Evolutionary conservation across 2,329 filamentous ascomycete genomes (phyloP).

Genomic region (Plectosphaerella sp.): DNA sequence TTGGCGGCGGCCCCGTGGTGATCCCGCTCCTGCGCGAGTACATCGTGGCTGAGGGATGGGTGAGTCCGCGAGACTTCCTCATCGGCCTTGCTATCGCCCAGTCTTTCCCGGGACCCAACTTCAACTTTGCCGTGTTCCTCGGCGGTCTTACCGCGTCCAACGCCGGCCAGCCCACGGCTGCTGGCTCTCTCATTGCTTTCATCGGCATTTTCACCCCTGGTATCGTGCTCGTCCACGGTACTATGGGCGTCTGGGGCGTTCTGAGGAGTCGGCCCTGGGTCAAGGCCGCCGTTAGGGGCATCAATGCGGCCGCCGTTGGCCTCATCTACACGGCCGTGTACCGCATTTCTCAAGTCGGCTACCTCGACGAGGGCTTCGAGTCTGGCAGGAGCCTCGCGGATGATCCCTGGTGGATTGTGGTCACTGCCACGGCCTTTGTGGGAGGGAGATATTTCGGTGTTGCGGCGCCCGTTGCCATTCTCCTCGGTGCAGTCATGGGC

Average conservation of each 20-base stretch:
- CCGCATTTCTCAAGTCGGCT: constrained; percentile 51
- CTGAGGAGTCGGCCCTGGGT: constrained; percentile 37
- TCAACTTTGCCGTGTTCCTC: constrained; percentile 50
- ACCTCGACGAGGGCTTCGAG: constrained; percentile 36
- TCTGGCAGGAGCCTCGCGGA: constrained; percentile 42
- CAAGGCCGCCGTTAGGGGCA: constrained; percentile 38
- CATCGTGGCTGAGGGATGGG: constrained; percentile 66
- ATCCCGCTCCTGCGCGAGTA: constrained; percentile 59
- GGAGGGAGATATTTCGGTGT: constrained; percentile 26
- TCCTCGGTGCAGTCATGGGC: constrained; percentile 27
- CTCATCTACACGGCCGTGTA: constrained; percentile 56
- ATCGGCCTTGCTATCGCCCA: constrained; percentile 70
- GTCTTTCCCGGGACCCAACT: constrained; percentile 52
- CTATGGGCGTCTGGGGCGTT: constrained; percentile 50
- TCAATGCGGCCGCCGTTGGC: constrained; percentile 53
- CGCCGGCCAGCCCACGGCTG: constrained; percentile 25
- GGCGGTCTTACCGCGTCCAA: constrained; percentile 43
- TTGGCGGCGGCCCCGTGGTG: constrained; percentile 61
- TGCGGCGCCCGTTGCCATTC: constrained; percentile 24
- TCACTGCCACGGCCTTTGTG: constrained; percentile 35
- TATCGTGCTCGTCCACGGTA: constrained; percentile 42
- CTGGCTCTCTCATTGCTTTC: constrained; percentile 47
- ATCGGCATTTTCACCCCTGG: constrained; percentile 50
- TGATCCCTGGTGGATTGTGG: constrained; percentile 55
- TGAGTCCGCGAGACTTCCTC: constrained; percentile 65